phyloP scores from a whole-genome alignment of 2,329 filamentous ascomycete species.

The Pseudomassariella vexata region DNA sequence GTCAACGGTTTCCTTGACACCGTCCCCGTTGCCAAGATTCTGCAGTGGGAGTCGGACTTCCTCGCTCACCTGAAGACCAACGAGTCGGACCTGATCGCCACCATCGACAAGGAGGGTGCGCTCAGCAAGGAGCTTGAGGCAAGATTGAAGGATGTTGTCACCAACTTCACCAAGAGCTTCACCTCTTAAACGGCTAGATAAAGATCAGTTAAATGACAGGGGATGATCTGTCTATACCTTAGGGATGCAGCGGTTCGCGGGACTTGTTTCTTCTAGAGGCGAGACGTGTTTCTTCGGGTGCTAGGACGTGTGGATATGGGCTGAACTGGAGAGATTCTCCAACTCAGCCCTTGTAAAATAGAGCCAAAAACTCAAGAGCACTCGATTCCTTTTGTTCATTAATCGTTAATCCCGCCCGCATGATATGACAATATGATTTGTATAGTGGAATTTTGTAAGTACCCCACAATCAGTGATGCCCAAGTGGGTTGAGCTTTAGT shows the following conservation, averaged over 20 bases:
- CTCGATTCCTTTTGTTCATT: conserved; percentile 54
- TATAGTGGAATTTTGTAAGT: no score
- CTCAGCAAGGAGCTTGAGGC: conserved; percentile 91
- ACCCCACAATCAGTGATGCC: no score
- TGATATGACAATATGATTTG: no score
- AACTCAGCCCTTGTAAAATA: conserved; percentile 57
- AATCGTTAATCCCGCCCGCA: no score
- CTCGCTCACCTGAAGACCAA: conserved; percentile 86
- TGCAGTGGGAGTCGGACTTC: conserved; percentile 93
- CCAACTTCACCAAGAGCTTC: conserved; percentile 93
- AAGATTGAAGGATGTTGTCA: conserved; percentile 71
- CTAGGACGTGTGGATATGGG: conserved; percentile 40
- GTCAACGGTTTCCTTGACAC: conserved; percentile 92
- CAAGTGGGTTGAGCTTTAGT: no score
- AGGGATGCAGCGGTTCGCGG: conserved; percentile 20
- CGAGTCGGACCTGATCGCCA: conserved; percentile 75
- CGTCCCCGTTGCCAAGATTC: conserved; percentile 86
- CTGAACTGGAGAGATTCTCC: conserved; percentile 37
- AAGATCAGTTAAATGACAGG: conserved; percentile 22
- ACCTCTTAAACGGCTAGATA: conserved; percentile 41
- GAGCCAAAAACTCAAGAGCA: conserved; percentile 57
- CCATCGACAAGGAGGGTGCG: conserved; percentile 92
- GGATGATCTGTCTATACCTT: conserved; percentile 43
- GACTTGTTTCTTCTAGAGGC: conserved; percentile 43
- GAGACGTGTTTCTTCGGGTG: conserved; percentile 39